A percentile compares a stretch with the other conserved stretches of the same genome.
These are phyloP conservation scores for Akanthomyces dipterigenus DNA, from an alignment of 2,329 filamentous ascomycete genomes.

Conservation along the genomic window DNA sequence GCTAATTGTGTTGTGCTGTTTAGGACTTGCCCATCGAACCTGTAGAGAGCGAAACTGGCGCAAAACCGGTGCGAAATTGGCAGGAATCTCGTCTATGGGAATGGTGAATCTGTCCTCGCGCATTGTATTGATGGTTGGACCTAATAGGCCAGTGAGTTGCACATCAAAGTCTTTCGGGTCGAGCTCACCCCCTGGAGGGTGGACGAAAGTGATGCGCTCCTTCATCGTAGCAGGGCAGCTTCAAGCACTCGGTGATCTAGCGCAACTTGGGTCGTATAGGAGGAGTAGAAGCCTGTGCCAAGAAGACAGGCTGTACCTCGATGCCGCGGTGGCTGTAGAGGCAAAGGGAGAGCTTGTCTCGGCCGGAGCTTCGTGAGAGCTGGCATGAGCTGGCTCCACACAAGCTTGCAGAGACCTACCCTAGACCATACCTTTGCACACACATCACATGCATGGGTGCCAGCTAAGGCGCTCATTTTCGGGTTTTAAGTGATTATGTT, in stretches of 20 bases:
- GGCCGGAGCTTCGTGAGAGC: background rate
- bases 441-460: too few species aligned
- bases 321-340: background rate
- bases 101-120: slow-evolving; percentile 77
- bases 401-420: background rate
- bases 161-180: slow-evolving; percentile 59
- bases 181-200: slow-evolving; percentile 55
- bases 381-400: slow-evolving; percentile 1
- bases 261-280: background rate
- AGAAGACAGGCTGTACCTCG: background rate
- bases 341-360: background rate
- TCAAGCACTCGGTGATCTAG: background rate
- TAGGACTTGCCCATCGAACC: slow-evolving; percentile 66
- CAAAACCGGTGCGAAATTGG: slow-evolving; percentile 56
- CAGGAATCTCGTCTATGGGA: slow-evolving; percentile 64
- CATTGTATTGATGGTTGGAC: slow-evolving; percentile 53
- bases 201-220: slow-evolving; percentile 73
- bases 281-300: background rate
- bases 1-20: slow-evolving; percentile 49
- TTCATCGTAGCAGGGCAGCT: slow-evolving; percentile 46
- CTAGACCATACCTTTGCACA: background rate
- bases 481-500: too few species aligned
- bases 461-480: too few species aligned
- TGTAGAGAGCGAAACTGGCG: slow-evolving; percentile 64
- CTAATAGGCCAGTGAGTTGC: slow-evolving; percentile 46